Evolutionary conservation across 2,329 filamentous ascomycete species (phyloP).

Genomic region (Grosmannia clavigera): DNA sequence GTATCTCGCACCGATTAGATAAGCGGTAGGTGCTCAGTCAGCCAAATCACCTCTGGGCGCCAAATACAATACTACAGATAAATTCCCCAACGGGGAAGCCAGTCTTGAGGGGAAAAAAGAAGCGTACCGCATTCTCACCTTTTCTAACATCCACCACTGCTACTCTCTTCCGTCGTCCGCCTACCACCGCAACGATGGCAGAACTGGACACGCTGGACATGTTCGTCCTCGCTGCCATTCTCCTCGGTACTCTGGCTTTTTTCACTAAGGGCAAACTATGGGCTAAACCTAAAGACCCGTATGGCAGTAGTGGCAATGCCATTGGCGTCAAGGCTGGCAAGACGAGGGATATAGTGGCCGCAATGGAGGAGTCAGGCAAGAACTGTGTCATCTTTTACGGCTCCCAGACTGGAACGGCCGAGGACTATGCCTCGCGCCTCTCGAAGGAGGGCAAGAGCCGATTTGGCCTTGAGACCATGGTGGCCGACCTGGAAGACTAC

Average conservation of each 20-base stretch:
- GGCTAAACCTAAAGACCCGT: slow-evolving; percentile 80
- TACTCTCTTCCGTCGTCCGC: background rate
- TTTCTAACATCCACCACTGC: background rate
- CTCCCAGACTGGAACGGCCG: slow-evolving; percentile 94
- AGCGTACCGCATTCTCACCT: background rate
- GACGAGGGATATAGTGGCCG: slow-evolving; percentile 86
- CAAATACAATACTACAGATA: background rate
- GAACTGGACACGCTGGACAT: slow-evolving; percentile 94
- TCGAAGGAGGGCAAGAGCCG: slow-evolving; percentile 96
- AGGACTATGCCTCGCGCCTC: slow-evolving; percentile 92
- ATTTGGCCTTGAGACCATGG: slow-evolving; percentile 96
- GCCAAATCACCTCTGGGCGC: background rate
- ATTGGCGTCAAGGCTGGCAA: slow-evolving; percentile 65
- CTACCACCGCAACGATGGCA: slow-evolving; percentile 52
- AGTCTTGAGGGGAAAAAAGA: background rate
- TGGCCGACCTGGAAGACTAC: slow-evolving; percentile 94
- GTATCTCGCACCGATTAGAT: background rate
- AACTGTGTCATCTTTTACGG: slow-evolving; percentile 98
- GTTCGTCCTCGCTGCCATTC: slow-evolving; percentile 72
- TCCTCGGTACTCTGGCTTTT: slow-evolving; percentile 83
- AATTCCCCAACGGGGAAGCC: background rate
- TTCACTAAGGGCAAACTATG: slow-evolving; percentile 96
- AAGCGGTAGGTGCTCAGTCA: background rate
- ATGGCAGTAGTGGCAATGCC: slow-evolving; percentile 60
- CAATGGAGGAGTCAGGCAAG: slow-evolving; percentile 89